Percentiles rank a stretch among this genome's conserved stretches.
Conservation (phyloP, 257 asterid species). For the Nicotiana paniculata region DNA sequence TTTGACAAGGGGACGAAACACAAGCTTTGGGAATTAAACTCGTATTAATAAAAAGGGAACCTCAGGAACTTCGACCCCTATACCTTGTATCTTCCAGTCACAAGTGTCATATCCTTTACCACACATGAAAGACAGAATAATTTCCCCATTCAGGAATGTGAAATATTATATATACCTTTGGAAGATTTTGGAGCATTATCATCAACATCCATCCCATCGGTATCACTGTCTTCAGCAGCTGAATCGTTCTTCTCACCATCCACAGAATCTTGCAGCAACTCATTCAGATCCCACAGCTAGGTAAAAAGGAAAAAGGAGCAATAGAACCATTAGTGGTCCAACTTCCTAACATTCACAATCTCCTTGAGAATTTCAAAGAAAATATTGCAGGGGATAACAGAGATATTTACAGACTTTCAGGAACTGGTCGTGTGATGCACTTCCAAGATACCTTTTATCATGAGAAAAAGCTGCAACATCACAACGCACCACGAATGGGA, state of each 20-base stretch:
- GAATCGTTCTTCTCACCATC: conserved; percentile 25
- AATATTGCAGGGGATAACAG: not conserved
- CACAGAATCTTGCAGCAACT: conserved; percentile 58
- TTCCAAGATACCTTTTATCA: conserved; percentile 83
- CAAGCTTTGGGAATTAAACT: not conserved
- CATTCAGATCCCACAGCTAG: conserved; percentile 79
- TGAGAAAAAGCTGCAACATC: conserved; percentile 69
- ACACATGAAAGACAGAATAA: not conserved
- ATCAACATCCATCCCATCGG: conserved; percentile 73
- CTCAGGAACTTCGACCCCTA: not conserved
- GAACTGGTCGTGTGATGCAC: conserved; percentile 79
- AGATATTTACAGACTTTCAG: conserved; percentile 42
- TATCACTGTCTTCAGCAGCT: conserved; percentile 47
- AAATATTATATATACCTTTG: conserved; percentile 34
- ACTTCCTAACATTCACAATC: not conserved
- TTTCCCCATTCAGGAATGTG: not conserved
- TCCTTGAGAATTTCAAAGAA: not conserved
- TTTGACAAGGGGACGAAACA: not conserved
- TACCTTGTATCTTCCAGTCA: not conserved
- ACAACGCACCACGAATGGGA: not conserved
- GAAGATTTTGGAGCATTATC: conserved; percentile 49
- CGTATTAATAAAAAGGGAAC: not conserved
- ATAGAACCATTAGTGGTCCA: not conserved
- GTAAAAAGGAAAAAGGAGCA: not conserved
- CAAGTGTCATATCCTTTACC: not conserved